Base-by-base conservation (phyloP, 768 basidiomycete genomes). In the Xerocomellus intermedius region DNA sequence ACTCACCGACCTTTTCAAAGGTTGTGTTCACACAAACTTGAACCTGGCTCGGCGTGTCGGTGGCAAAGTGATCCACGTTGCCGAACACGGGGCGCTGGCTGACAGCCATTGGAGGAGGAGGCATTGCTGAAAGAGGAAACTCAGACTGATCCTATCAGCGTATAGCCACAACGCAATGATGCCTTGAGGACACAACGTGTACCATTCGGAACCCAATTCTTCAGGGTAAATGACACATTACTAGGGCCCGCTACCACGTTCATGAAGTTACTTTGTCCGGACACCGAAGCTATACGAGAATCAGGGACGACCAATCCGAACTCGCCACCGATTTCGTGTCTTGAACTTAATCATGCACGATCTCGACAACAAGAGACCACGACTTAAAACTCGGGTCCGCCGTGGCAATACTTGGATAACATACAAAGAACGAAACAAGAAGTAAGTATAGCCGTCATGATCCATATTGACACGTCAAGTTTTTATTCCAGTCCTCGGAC, bases 401-500 rank as follows among this genome's bases (percentile, higher is more conserved):
- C 19, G 8, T 13, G 12, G 10, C 8, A 7, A 39, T n/a, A 17
- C n/a, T 4, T 41, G 39, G 13, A 55, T 26, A 35, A 38, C 19
- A 30, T 17, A 12, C 8, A 6, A 17, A 17, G 35, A 30, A 5
- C 13, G 9, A 19, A 22, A 21, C 35, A 24, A 19, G 8, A 35
- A 21, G 33, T 5, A 35, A 21, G 33, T 5, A 28, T 21, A 17
- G 4, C 10, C 41, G 3, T 43, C n/a, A 48, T 2, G 8, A 41
- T 33, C 38, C 8, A 35, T 46, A 55, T 8, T 58, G 65, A 55
- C 68, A 71, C 5, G 58, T 62, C 38, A 71, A 50, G 3, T 45
- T 50, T 5, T 50, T 47, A 58, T 79, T 78, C 79, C 80, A 82
- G 2, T 78, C 72, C 19, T 82, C 79, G 4, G 78, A 78, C 0